Conservation (phyloP, 306 rosid genomes). For the Vicia villosa region DNA sequence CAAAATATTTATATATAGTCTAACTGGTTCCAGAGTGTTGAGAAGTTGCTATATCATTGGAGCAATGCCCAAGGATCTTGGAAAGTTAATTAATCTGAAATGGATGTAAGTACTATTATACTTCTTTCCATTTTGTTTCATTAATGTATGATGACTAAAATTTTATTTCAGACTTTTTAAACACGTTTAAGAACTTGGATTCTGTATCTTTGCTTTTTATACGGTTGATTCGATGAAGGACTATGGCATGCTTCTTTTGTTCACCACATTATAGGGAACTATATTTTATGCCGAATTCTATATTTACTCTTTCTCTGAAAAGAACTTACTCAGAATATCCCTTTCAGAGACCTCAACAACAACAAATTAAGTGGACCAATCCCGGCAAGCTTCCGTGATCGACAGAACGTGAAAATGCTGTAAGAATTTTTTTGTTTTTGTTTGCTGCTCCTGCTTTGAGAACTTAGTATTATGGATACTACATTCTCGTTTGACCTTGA, state of each 20-base stretch:
- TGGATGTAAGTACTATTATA: conserved; percentile 46
- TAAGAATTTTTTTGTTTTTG: too few relatives aligned
- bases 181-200: too few relatives aligned
- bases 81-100: conserved; percentile 32
- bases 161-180: neutral
- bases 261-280: neutral
- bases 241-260: neutral
- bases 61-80: conserved; percentile 47
- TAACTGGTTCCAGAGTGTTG: conserved; percentile 50
- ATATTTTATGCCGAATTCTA: neutral
- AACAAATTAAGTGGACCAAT: conserved; percentile 58
- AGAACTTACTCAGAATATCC: conserved; percentile 14
- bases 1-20: neutral
- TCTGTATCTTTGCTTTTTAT: neutral
- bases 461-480: too few relatives aligned
- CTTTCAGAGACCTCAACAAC: conserved; percentile 65
- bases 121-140: neutral
- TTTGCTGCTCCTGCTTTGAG: too few relatives aligned
- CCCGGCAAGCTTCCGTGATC: conserved; percentile 38
- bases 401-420: conserved; percentile 41
- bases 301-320: neutral
- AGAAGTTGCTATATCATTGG: conserved; percentile 68
- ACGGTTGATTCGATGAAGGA: conserved; percentile 9
- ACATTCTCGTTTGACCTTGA: too few relatives aligned
- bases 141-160: neutral